Evolutionary conservation across 148 eudicot species (phyloP), one percentile per base, ranked within the genome.

Genomic region (Euryodendron excelsum): DNA sequence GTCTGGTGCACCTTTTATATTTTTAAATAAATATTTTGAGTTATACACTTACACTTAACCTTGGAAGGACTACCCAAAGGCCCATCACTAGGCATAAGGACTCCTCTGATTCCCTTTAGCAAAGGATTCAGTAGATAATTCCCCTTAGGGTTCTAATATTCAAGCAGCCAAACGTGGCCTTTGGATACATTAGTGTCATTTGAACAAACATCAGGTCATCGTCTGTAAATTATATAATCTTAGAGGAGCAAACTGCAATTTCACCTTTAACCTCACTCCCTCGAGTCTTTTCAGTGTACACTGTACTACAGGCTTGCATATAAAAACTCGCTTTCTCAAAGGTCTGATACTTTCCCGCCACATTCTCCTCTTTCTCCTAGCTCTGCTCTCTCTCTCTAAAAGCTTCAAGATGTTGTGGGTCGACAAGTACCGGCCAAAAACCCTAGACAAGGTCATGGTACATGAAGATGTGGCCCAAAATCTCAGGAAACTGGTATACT

Each of bases 401-500:
- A 50, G 17, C 52, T 41, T 59, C 64, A 69, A 60, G 61, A 94
- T 95, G 99, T 86, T 95, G 90, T 95, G 99, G 99, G 97, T 95
- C 3, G 99, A 95, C 90, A 95, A 91, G 71, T 90, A 93, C 83
- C 90, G 99, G 0, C 99, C 99, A 15, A 93, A 91, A 90, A 80
- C 94, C 96, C 94, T 95, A 84, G 99, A 95, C 84, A 95, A 93
- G 83, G 91, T 91, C 34, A 62, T 93, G 0, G 91, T 95, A 7
- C 99, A 95, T 66, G 77, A 95, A 77, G 88, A 93, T 37, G 87
- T 91, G 14, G 99, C 99, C 61, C 91, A 86, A 69, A 89, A 91
- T 72, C 99, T 95, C 86, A 89, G 90, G 76, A 95, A 93, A 90
- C 64, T 95, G 92, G 99, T 93, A 84, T 52, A 10, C 34, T 74